Evolutionary conservation across 495 filamentous ascomycete genomes (phyloP).

Genomic region (Hypoxylon perforatum): DNA sequence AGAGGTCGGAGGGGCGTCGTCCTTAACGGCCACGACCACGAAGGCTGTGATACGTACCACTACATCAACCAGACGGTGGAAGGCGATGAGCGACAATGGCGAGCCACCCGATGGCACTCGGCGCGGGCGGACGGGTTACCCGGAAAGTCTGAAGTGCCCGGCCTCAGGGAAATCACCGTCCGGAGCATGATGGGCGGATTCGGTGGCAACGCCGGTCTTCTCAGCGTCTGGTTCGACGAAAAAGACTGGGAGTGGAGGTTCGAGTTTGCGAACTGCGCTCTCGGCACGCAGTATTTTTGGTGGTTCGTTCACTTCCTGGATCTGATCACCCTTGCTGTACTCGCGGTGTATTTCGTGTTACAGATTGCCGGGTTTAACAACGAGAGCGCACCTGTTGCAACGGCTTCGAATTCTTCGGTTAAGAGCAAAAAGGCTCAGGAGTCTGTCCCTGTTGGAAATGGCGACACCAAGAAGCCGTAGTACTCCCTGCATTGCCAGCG

Average conservation of each 20-base stretch:
- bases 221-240: conserved; percentile 89
- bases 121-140: conserved; percentile 46
- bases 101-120: conserved; percentile 56
- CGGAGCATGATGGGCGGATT: conserved; percentile 99
- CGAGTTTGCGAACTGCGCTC: conserved; percentile 77
- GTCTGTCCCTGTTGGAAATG: conserved; percentile 11
- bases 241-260: conserved; percentile 78
- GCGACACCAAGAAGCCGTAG: conserved; percentile 27
- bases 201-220: conserved; percentile 85
- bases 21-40: conserved; percentile 93
- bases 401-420: neutral
- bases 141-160: conserved; percentile 55
- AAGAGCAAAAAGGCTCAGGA: neutral
- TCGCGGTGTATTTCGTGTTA: conserved; percentile 44
- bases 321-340: conserved; percentile 61
- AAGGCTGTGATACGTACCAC: conserved; percentile 90
- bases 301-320: conserved; percentile 86
- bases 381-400: conserved; percentile 25
- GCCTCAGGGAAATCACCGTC: conserved; percentile 89
- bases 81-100: conserved; percentile 55
- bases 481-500: conserved; percentile 3
- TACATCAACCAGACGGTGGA: conserved; percentile 69
- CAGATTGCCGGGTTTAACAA: conserved; percentile 37
- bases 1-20: conserved; percentile 73
- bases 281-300: conserved; percentile 93